Evolutionary conservation across 176 grass and related monocot genomes (phyloP).

Genomic region (Neostapfia colusana): DNA sequence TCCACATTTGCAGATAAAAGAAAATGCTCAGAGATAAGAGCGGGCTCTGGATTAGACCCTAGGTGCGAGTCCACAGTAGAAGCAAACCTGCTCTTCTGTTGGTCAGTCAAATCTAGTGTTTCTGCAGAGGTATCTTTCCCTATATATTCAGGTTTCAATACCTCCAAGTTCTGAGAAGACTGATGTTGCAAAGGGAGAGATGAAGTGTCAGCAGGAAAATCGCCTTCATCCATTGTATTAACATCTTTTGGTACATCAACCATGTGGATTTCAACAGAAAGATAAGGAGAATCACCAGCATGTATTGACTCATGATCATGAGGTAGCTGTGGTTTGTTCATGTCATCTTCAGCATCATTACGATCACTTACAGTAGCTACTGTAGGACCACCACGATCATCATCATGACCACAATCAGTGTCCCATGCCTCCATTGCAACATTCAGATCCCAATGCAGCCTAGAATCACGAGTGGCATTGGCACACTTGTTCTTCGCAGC

Average conservation of each 20-base stretch:
- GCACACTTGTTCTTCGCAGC: constrained; percentile 28
- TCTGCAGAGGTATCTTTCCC: constrained; percentile 24
- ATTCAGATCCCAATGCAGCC: constrained; percentile 97
- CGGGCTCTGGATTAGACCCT: constrained; percentile 30
- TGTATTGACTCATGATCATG: constrained; percentile 10
- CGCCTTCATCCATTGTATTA: constrained; percentile 30
- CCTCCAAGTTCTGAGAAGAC: constrained; percentile 24
- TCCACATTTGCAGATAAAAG: constrained; percentile 23
- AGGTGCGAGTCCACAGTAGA: constrained; percentile 34
- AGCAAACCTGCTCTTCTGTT: constrained; percentile 28
- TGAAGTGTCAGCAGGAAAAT: constrained; percentile 28
- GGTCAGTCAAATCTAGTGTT: constrained; percentile 42
- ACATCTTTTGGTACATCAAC: constrained; percentile 28
- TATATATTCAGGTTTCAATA: constrained; percentile 30
- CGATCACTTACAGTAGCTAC: constrained; percentile 22
- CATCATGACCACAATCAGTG: constrained; percentile 35
- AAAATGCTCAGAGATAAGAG: constrained; percentile 23
- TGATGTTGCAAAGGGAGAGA: constrained; percentile 19
- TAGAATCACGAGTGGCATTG: constrained; percentile 50
- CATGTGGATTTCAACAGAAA: constrained; percentile 26
- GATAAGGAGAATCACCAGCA: constrained; percentile 21
- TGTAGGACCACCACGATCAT: constrained; percentile 37
- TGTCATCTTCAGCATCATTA: constrained; percentile 38
- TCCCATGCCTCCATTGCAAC: constrained; percentile 86
- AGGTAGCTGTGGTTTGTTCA: constrained; percentile 19